phyloP scores from a whole-genome alignment of 192 early-diverging fungal genomes.

The Coemansia sp. region DNA sequence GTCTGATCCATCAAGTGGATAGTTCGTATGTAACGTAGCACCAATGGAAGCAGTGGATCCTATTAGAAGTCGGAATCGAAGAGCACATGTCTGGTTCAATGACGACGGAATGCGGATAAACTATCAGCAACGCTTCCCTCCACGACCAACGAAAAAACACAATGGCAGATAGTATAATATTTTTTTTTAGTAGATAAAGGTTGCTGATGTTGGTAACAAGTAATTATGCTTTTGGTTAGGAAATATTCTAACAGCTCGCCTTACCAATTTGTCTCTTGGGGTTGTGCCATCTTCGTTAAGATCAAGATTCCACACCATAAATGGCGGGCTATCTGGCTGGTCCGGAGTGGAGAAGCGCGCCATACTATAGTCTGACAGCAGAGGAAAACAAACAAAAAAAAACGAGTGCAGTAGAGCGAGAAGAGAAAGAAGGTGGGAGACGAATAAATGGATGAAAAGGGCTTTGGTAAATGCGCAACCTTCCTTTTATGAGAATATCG shows the following conservation, averaged over 20 bases:
- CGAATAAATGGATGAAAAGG: conserved; percentile 3
- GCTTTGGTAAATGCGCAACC: too few relatives aligned
- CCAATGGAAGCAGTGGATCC: conserved; percentile 73
- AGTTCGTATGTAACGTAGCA: conserved; percentile 82
- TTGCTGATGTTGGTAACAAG: not conserved
- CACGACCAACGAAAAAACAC: too few relatives aligned
- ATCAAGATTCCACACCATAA: conserved; percentile 54
- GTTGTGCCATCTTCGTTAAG: conserved; percentile 52
- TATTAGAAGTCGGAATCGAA: conserved; percentile 78
- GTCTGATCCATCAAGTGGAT: conserved; percentile 71
- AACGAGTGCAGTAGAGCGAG: not conserved
- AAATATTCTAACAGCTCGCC: not conserved
- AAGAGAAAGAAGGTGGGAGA: conserved; percentile 1
- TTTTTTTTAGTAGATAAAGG: not conserved
- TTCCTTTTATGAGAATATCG: too few relatives aligned
- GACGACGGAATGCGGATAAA: conserved; percentile 49
- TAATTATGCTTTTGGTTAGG: not conserved
- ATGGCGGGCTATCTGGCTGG: conserved; percentile 44
- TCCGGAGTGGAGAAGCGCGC: conserved; percentile 36
- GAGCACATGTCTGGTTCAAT: conserved; percentile 56
- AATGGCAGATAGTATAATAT: too few relatives aligned
- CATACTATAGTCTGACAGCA: conserved; percentile 4
- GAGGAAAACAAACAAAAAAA: not conserved
- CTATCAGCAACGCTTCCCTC: conserved; percentile 9
- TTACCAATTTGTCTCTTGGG: conserved; percentile 45